A percentile compares a stretch with the other conserved stretches of the same genome.
Conservation (phyloP, 2,329 filamentous ascomycete species). For the Calonectria fujianensis region DNA sequence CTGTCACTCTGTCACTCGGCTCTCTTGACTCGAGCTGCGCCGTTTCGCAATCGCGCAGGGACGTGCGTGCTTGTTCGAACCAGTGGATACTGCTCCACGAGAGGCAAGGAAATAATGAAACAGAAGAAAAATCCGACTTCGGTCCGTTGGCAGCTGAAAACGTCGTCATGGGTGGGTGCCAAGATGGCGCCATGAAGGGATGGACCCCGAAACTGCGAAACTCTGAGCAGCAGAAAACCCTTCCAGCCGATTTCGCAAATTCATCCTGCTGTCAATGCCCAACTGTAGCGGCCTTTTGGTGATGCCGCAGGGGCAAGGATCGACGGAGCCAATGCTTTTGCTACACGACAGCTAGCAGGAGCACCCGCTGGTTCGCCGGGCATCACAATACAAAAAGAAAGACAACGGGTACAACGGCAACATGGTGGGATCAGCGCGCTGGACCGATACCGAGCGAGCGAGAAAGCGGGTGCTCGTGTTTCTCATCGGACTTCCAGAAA, state of each 20-base stretch:
- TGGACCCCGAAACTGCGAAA: constrained; percentile 7
- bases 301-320: constrained; percentile 1
- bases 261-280: neutral
- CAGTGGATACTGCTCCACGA: constrained; percentile 4
- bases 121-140: neutral
- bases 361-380: no score
- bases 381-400: neutral
- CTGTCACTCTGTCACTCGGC: neutral
- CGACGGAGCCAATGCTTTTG: constrained; percentile 1
- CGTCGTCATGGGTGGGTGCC: constrained; percentile 20
- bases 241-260: constrained; percentile 10
- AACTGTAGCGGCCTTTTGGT: neutral
- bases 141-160: constrained; percentile 24
- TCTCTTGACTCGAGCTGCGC: neutral
- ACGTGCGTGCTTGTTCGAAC: neutral
- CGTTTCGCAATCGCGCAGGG: neutral
- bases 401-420: constrained; percentile 1
- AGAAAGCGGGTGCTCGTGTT: neutral
- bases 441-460: neutral
- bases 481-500: neutral
- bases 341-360: neutral
- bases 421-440: neutral
- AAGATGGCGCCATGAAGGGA: constrained; percentile 23
- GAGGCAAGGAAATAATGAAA: neutral
- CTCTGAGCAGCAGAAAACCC: neutral